phyloP scores from a whole-genome alignment of 2,329 filamentous ascomycete genomes.

The Cytospora mali region DNA sequence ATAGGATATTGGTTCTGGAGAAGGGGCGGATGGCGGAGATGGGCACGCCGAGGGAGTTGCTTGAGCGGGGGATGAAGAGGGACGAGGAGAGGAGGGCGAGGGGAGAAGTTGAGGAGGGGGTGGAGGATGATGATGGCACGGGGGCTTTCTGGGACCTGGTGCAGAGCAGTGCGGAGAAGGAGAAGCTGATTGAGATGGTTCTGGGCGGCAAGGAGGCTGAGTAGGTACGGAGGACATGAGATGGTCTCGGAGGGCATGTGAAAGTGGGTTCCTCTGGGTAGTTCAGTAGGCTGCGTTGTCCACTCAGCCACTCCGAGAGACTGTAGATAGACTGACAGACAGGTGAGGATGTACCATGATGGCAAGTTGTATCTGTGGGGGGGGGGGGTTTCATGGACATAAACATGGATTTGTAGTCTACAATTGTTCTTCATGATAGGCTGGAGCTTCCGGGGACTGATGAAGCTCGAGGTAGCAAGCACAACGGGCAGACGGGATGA shows the following conservation, averaged over 20 bases:
- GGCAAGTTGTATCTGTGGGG: not conserved
- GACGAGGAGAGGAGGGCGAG: conserved; percentile 27
- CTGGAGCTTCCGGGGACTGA: too few species aligned
- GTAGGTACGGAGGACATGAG: not conserved
- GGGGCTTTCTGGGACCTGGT: conserved; percentile 37
- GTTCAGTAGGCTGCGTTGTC: not conserved
- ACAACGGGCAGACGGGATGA: too few species aligned
- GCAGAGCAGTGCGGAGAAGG: conserved; percentile 36
- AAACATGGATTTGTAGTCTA: too few species aligned
- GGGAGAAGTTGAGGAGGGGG: conserved; percentile 13
- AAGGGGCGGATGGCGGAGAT: conserved; percentile 50
- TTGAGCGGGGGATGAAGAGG: conserved; percentile 42
- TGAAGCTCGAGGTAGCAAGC: too few species aligned
- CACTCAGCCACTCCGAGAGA: not conserved
- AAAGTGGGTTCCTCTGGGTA: not conserved
- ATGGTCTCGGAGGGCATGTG: not conserved
- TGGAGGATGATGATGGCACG: conserved; percentile 29
- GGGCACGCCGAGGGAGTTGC: conserved; percentile 42
- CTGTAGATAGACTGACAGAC: not conserved
- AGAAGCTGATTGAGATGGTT: conserved; percentile 36
- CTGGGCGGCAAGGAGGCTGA: conserved; percentile 29
- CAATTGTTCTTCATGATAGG: too few species aligned
- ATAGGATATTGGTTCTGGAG: conserved; percentile 52
- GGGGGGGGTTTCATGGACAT: too few species aligned
- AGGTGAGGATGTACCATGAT: not conserved